Evolutionary conservation across 495 filamentous ascomycete genomes (phyloP).

Genomic region (Podospora pseudopauciseta): DNA sequence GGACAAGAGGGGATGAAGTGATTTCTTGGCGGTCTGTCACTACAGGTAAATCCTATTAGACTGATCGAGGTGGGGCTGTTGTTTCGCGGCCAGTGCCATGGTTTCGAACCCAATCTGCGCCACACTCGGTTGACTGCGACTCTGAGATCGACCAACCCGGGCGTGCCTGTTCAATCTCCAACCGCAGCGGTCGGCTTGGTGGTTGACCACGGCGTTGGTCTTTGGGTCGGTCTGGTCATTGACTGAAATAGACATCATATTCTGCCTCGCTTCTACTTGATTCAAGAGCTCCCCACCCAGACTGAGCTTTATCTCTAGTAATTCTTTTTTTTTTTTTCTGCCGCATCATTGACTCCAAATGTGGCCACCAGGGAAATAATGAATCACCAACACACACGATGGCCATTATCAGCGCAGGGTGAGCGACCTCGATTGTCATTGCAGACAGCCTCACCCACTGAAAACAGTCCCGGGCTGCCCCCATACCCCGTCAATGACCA

Average conservation of each 20-base stretch:
- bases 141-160: background rate
- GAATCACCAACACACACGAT: background rate
- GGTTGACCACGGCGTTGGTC: background rate
- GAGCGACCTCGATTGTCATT: background rate
- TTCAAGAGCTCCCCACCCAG: background rate
- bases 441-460: background rate
- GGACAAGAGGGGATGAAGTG: background rate
- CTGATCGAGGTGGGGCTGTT: background rate
- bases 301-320: background rate
- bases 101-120: background rate
- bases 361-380: background rate
- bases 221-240: background rate
- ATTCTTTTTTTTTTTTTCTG: background rate
- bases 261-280: background rate
- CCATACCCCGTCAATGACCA: constrained; percentile 1
- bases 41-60: no score
- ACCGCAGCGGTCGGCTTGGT: background rate
- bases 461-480: background rate
- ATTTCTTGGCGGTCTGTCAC: background rate
- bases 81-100: background rate
- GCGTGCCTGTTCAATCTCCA: background rate
- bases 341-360: background rate
- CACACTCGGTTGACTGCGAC: background rate
- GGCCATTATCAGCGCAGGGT: constrained; percentile 1
- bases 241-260: background rate